phyloP scores from a whole-genome alignment of 495 filamentous ascomycete species.

The Hyaloscypha finlandica region DNA sequence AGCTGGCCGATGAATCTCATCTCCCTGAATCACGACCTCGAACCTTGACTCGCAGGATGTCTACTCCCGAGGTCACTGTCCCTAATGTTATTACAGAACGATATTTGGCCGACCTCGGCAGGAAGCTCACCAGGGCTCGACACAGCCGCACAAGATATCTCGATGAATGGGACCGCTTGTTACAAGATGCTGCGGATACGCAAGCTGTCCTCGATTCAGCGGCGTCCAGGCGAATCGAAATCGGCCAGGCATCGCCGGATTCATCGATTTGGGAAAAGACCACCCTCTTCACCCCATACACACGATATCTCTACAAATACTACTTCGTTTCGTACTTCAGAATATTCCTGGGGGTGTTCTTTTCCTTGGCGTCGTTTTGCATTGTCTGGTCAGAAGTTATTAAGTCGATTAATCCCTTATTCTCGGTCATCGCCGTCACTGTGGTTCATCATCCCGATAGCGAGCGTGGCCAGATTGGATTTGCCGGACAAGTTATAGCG shows the following conservation, averaged over 20 bases:
- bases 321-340: constrained; percentile 66
- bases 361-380: constrained; percentile 73
- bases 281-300: constrained; percentile 77
- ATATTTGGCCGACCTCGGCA: constrained; percentile 86
- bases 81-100: constrained; percentile 90
- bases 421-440: constrained; percentile 83
- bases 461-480: constrained; percentile 69
- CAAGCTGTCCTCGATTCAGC: constrained; percentile 86
- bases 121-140: constrained; percentile 74
- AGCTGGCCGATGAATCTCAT: constrained; percentile 70
- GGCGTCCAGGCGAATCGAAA: constrained; percentile 76
- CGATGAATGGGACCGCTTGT: constrained; percentile 80
- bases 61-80: constrained; percentile 45
- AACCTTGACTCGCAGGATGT: constrained; percentile 42
- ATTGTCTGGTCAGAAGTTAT: constrained; percentile 92
- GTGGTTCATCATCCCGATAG: constrained; percentile 75
- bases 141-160: constrained; percentile 81
- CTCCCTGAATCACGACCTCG: constrained; percentile 61
- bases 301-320: constrained; percentile 75
- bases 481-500: constrained; percentile 81
- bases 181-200: constrained; percentile 68
- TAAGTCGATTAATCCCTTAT: constrained; percentile 69
- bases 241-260: constrained; percentile 58
- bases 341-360: constrained; percentile 60
- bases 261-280: constrained; percentile 54